These are phyloP conservation scores for Mesostigma viride DNA, from an alignment of 139 green algal species.

Conservation along the genomic window DNA sequence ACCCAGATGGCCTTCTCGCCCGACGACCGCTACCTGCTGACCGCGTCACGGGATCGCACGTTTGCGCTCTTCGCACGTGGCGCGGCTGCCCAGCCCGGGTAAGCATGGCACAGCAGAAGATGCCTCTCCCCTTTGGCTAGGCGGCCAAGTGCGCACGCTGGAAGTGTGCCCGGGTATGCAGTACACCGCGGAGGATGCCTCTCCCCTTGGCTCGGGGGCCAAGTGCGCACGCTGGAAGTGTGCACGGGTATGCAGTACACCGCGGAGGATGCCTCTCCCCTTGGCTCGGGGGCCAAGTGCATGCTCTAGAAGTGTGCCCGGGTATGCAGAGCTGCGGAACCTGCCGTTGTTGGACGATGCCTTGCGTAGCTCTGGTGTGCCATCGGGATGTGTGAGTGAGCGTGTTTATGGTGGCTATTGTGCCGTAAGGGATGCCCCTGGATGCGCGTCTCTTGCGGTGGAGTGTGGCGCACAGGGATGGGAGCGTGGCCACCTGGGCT, in stretches of 20 bases:
- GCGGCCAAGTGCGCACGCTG: neutral
- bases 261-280: neutral
- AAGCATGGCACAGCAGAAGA: neutral
- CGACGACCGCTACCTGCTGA: conserved; percentile 20
- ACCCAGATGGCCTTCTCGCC: conserved; percentile 78
- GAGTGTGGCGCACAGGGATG: too few species aligned
- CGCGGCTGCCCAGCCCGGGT: too few species aligned
- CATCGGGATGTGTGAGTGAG: too few species aligned
- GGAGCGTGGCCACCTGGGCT: too few species aligned
- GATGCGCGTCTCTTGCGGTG: too few species aligned
- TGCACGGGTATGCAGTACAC: neutral
- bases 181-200: neutral
- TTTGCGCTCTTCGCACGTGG: conserved; percentile 14
- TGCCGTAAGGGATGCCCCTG: too few species aligned
- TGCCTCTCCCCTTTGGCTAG: neutral
- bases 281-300: neutral
- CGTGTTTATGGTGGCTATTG: too few species aligned
- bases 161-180: neutral
- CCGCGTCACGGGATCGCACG: conserved; percentile 28
- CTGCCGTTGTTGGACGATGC: too few species aligned
- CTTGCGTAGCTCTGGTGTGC: too few species aligned
- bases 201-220: neutral
- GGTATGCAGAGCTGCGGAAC: too few species aligned
- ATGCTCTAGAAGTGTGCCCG: neutral
- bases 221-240: neutral